Evolutionary conservation across 352 stramenopile genomes (phyloP).

Genomic region (Phytophthora pinifolia): DNA sequence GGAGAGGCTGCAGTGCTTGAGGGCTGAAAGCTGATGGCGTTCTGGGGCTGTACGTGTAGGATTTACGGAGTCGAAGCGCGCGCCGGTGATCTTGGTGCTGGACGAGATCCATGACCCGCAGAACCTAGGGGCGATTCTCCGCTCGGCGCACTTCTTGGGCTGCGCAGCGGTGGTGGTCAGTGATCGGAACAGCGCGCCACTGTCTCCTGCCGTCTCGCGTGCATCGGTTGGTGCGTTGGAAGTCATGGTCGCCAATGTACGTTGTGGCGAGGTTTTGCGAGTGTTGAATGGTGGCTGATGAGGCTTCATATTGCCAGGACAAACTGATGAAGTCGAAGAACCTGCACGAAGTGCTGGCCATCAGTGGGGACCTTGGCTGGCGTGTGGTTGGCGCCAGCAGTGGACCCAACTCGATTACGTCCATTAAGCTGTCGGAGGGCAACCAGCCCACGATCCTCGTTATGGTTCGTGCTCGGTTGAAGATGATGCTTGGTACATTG

Average conservation of each 20-base stretch:
- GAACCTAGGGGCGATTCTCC: slow-evolving; percentile 80
- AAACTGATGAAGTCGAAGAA: slow-evolving; percentile 70
- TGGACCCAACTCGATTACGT: slow-evolving; percentile 68
- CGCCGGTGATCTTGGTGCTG: slow-evolving; percentile 67
- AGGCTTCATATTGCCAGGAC: slow-evolving; percentile 30
- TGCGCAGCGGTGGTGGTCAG: slow-evolving; percentile 67
- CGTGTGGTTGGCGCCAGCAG: slow-evolving; percentile 70
- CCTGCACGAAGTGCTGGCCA: slow-evolving; percentile 65
- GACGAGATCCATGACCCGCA: slow-evolving; percentile 84
- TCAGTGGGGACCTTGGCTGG: slow-evolving; percentile 71
- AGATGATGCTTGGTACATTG: background rate
- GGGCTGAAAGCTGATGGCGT: background rate
- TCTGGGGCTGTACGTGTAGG: slow-evolving; percentile 19
- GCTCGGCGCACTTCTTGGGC: slow-evolving; percentile 78
- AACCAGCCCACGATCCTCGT: slow-evolving; percentile 74
- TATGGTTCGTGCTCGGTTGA: slow-evolving; percentile 45
- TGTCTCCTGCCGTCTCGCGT: slow-evolving; percentile 74
- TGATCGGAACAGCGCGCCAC: slow-evolving; percentile 66
- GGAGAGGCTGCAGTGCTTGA: background rate
- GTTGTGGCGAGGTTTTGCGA: slow-evolving; percentile 1
- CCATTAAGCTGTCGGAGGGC: slow-evolving; percentile 43
- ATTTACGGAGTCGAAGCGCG: slow-evolving; percentile 34
- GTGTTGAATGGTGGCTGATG: background rate
- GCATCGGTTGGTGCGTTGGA: slow-evolving; percentile 74
- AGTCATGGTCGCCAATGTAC: slow-evolving; percentile 74